phyloP scores from a whole-genome alignment of 225 moss, liverwort and hornwort species.

The Ulota crispa region DNA sequence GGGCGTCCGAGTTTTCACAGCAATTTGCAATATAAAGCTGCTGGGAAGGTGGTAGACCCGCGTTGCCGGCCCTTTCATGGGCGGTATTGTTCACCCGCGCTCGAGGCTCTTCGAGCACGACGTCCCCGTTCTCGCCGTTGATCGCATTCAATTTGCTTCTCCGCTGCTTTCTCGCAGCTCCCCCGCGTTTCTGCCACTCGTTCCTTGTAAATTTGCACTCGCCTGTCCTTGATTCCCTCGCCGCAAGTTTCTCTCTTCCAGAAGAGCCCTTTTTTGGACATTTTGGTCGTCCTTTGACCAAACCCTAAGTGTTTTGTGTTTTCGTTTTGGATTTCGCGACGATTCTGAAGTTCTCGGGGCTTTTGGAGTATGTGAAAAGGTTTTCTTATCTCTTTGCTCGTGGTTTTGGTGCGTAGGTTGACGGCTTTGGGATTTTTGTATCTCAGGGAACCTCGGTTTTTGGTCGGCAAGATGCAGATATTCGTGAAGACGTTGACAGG shows the following conservation, averaged over 20 bases:
- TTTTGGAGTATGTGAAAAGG: not conserved
- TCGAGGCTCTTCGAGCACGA: too few relatives aligned
- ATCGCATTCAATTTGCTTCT: not conserved
- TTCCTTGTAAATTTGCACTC: not conserved
- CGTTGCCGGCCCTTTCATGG: not conserved
- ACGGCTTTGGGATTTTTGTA: not conserved
- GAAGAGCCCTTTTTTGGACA: not conserved
- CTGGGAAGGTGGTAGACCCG: too few relatives aligned
- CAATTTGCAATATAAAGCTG: not conserved
- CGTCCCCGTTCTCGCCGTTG: not conserved
- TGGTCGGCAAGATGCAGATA: conserved; percentile 66
- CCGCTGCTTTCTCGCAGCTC: conserved; percentile 1
- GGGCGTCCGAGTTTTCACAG: not conserved
- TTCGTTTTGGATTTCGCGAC: not conserved
- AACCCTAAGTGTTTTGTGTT: conserved; percentile 16
- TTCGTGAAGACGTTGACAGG: conserved; percentile 82
- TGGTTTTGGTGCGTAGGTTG: conserved; percentile 18
- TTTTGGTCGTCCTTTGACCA: not conserved
- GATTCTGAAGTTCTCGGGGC: not conserved
- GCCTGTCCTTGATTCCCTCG: not conserved
- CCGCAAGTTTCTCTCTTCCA: not conserved
- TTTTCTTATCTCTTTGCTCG: conserved; percentile 1
- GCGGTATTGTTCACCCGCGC: too few relatives aligned
- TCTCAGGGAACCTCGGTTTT: not conserved
- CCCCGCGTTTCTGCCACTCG: not conserved